Percentiles rank a stretch among this genome's conserved stretches.
phyloP scores from a whole-genome alignment of 768 basidiomycete species.

The Suillus subalutaceus region DNA sequence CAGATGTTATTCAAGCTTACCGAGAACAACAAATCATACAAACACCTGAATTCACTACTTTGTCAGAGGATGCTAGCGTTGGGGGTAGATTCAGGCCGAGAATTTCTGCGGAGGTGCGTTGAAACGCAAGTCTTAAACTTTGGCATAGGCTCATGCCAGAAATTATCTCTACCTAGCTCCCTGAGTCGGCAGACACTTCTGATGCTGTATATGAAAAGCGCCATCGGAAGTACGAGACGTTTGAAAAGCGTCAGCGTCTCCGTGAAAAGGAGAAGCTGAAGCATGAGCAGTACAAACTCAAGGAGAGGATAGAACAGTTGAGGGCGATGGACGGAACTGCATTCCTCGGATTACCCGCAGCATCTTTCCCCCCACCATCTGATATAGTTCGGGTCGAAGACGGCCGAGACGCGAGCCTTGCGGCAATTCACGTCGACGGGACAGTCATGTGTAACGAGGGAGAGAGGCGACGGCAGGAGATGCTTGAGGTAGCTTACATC shows the following conservation, averaged over 20 bases:
- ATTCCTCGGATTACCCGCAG: constrained; percentile 64
- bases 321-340: constrained; percentile 70
- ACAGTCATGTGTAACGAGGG: constrained; percentile 54
- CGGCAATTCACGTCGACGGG: constrained; percentile 42
- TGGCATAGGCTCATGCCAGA: constrained; percentile 7
- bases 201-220: constrained; percentile 82
- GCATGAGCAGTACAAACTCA: constrained; percentile 90
- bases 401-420: constrained; percentile 30
- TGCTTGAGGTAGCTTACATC: constrained; percentile 67
- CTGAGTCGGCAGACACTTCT: constrained; percentile 69
- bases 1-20: constrained; percentile 74
- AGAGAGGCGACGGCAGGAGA: constrained; percentile 72
- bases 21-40: constrained; percentile 73
- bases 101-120: constrained; percentile 69
- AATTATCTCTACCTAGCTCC: constrained; percentile 6
- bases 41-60: constrained; percentile 67
- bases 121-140: background rate
- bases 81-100: constrained; percentile 74
- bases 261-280: constrained; percentile 92
- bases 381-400: constrained; percentile 28
- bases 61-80: constrained; percentile 54
- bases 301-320: constrained; percentile 85
- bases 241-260: constrained; percentile 82
- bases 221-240: constrained; percentile 84
- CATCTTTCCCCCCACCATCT: constrained; percentile 50